Evolutionary conservation across 495 filamentous ascomycete genomes (phyloP).

Genomic region (Xanthoparmelia taractica): DNA sequence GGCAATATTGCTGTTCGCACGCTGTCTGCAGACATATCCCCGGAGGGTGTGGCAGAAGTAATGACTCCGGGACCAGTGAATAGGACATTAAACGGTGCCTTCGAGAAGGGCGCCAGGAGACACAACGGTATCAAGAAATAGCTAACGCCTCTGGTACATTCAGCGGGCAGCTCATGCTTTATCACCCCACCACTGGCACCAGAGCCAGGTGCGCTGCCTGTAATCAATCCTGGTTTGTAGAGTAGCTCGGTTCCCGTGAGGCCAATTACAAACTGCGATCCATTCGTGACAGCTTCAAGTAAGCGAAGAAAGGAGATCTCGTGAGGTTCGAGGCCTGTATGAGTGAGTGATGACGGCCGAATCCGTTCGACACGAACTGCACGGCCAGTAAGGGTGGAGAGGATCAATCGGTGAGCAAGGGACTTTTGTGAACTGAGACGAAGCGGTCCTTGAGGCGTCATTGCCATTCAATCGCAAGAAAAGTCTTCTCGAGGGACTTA

Average conservation of each 20-base stretch:
- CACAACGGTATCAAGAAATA: constrained; percentile 89
- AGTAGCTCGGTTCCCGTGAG: constrained; percentile 88
- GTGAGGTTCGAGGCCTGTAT: constrained; percentile 80
- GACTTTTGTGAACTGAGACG: constrained; percentile 75
- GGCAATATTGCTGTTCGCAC: constrained; percentile 91
- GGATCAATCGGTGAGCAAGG: constrained; percentile 75
- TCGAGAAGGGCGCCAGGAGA: constrained; percentile 87
- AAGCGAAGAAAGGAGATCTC: constrained; percentile 95
- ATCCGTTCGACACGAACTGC: constrained; percentile 90
- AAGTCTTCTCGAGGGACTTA: neutral
- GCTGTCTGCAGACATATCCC: constrained; percentile 84
- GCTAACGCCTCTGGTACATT: constrained; percentile 70
- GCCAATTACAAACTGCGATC: constrained; percentile 85
- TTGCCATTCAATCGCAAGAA: constrained; percentile 29
- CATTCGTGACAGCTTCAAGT: constrained; percentile 91
- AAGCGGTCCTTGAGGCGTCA: constrained; percentile 44
- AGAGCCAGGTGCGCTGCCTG: constrained; percentile 60
- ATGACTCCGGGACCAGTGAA: constrained; percentile 92
- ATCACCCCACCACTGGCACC: constrained; percentile 66
- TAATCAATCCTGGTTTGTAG: constrained; percentile 87
- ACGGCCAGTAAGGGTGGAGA: constrained; percentile 83
- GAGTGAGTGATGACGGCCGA: constrained; percentile 70
- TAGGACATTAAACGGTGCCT: constrained; percentile 75
- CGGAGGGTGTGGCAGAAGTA: constrained; percentile 68
- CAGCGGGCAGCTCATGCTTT: constrained; percentile 66